Conservation (phyloP, 805 yeast species). For the Candida railenensis region DNA sequence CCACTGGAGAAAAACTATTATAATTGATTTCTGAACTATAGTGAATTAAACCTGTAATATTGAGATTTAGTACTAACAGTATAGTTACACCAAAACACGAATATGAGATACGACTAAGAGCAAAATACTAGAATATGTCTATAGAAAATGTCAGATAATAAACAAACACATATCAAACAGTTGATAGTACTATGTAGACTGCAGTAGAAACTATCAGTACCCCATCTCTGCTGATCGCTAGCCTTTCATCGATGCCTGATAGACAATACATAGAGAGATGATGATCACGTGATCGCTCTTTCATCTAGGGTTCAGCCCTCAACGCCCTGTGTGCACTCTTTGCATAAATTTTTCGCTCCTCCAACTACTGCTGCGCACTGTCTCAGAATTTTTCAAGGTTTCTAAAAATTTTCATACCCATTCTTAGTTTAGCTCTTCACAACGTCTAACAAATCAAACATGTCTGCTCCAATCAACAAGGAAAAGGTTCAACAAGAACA, state of each 20-base stretch:
- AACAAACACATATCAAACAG: too few species aligned
- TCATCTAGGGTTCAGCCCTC: constrained; percentile 5
- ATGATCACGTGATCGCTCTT: too few species aligned
- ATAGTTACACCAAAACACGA: neutral
- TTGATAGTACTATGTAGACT: too few species aligned
- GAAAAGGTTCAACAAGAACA: constrained; percentile 85
- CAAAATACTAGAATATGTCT: too few species aligned
- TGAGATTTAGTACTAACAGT: neutral
- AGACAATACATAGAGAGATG: too few species aligned
- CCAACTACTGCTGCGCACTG: too few species aligned
- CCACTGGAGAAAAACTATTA: constrained; percentile 25
- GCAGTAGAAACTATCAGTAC: too few species aligned
- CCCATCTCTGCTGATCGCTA: too few species aligned
- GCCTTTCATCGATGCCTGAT: too few species aligned
- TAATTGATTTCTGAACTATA: constrained; percentile 15
- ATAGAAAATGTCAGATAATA: too few species aligned
- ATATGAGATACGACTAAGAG: too few species aligned
- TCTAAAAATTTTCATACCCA: constrained; percentile 12
- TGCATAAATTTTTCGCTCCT: too few species aligned
- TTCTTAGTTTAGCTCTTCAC: constrained; percentile 21
- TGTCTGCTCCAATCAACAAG: constrained; percentile 79
- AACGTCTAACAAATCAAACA: constrained; percentile 42
- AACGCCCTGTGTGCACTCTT: neutral
- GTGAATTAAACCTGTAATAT: neutral
- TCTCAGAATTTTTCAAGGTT: neutral